A percentile compares a stretch with the other conserved stretches of the same genome.
These are phyloP conservation scores for Arctium lappa DNA, from an alignment of 129 eudicot genomes.

Conservation along the genomic window DNA sequence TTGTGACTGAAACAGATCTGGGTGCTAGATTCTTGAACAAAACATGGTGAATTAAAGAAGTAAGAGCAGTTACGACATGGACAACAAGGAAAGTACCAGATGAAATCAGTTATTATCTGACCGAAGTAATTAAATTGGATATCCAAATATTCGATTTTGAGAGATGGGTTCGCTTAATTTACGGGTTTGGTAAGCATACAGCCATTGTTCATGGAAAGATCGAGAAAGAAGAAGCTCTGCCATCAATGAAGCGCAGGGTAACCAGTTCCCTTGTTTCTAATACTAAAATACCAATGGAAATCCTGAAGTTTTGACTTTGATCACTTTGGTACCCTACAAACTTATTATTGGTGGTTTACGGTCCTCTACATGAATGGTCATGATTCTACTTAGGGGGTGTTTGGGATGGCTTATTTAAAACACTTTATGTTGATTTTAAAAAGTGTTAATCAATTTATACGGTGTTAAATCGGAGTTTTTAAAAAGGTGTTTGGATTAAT, in stretches of 20 bases:
- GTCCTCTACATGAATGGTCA: not conserved
- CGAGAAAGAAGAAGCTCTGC: constrained; percentile 7
- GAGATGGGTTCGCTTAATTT: constrained; percentile 19
- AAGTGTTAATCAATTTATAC: no score
- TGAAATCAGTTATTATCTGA: constrained; percentile 11
- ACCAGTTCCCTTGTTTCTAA: constrained; percentile 1
- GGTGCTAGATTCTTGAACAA: constrained; percentile 18
- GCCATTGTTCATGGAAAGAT: constrained; percentile 20
- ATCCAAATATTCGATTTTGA: constrained; percentile 25
- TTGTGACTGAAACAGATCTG: constrained; percentile 6
- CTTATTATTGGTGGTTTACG: constrained; percentile 4
- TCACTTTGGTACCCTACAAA: not conserved
- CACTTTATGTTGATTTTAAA: no score
- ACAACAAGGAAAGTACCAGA: constrained; percentile 13
- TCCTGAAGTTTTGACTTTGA: constrained; percentile 1
- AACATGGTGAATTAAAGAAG: constrained; percentile 6
- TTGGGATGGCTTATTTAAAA: no score
- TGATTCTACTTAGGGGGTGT: no score
- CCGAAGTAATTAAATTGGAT: constrained; percentile 5
- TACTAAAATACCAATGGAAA: not conserved
- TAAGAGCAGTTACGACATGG: constrained; percentile 6
- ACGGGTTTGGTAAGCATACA: constrained; percentile 8
- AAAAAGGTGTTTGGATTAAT: no score
- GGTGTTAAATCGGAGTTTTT: no score
- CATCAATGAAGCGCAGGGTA: constrained; percentile 25